phyloP scores from a whole-genome alignment of 1,284 basidiomycete genomes.

The Volvariella volvacea region DNA sequence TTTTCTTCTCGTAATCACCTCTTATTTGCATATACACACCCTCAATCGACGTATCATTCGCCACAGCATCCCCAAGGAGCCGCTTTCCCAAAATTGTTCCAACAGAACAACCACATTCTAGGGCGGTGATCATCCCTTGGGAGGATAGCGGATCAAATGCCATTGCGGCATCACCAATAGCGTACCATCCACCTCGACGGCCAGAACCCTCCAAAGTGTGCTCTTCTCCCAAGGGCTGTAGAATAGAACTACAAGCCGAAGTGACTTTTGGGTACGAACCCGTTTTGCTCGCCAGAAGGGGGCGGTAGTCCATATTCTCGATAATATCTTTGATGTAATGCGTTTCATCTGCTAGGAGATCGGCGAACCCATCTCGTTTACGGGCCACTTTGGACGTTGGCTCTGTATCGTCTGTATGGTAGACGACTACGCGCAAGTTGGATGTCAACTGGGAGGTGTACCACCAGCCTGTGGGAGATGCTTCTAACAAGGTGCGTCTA shows the following conservation, averaged over 20 bases:
- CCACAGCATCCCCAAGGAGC: neutral
- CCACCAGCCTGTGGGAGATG: constrained; percentile 24
- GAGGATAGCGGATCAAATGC: constrained; percentile 32
- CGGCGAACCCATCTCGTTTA: constrained; percentile 20
- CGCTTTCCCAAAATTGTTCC: constrained; percentile 9
- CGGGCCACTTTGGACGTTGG: constrained; percentile 20
- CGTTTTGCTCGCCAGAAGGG: constrained; percentile 4
- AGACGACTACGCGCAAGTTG: constrained; percentile 22
- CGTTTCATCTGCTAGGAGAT: constrained; percentile 17
- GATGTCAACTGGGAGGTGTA: constrained; percentile 24
- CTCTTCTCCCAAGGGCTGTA: constrained; percentile 16
- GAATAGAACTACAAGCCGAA: constrained; percentile 19
- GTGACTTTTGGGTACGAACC: constrained; percentile 17
- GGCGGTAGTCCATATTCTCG: constrained; percentile 12
- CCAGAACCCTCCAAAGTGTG: constrained; percentile 8
- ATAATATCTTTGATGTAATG: constrained; percentile 15
- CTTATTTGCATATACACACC: neutral
- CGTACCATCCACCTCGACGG: constrained; percentile 17
- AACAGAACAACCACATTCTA: constrained; percentile 20
- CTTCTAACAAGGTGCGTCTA: constrained; percentile 27
- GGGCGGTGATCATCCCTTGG: constrained; percentile 29
- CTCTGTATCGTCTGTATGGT: constrained; percentile 22
- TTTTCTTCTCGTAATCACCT: constrained; percentile 3
- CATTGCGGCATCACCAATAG: constrained; percentile 29
- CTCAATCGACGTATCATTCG: neutral